Percentiles rank a stretch among this genome's conserved stretches.
Conservation (phyloP, 371 early-diverging fungal species). For the Mortierella sp. region DNA sequence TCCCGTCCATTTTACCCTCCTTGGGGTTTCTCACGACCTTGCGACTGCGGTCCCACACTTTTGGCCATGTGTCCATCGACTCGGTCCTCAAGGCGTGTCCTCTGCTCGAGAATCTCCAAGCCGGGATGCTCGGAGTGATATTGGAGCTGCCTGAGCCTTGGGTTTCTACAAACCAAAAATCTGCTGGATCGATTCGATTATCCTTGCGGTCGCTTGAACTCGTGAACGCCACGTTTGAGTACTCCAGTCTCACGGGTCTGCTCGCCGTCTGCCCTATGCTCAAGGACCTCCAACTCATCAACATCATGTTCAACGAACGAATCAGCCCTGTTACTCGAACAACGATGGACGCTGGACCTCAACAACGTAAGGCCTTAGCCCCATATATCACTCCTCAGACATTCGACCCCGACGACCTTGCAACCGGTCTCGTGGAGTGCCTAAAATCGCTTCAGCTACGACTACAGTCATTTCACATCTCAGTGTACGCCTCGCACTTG, state of each 20-base stretch:
- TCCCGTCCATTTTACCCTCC: background rate
- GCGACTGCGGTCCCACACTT: background rate
- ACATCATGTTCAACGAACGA: background rate
- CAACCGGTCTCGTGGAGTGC: background rate
- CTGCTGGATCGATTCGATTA: background rate
- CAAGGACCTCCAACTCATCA: background rate
- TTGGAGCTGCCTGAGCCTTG: constrained; percentile 1
- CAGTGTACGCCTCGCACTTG: background rate
- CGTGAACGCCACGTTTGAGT: background rate
- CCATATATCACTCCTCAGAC: background rate
- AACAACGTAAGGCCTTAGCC: too few relatives aligned
- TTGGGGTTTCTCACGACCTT: background rate
- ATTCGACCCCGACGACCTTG: background rate
- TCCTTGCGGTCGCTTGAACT: background rate
- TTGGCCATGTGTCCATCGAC: background rate
- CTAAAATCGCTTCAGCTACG: background rate
- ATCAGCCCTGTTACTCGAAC: background rate
- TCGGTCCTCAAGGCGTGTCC: background rate
- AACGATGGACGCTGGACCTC: too few relatives aligned
- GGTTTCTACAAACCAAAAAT: background rate
- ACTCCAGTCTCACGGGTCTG: background rate
- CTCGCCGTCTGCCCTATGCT: background rate
- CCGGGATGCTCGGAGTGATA: background rate
- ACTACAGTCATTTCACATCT: background rate
- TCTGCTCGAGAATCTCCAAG: background rate